These are phyloP conservation scores for Entonaema liquescens DNA, from an alignment of 495 filamentous ascomycete genomes.

Conservation along the genomic window DNA sequence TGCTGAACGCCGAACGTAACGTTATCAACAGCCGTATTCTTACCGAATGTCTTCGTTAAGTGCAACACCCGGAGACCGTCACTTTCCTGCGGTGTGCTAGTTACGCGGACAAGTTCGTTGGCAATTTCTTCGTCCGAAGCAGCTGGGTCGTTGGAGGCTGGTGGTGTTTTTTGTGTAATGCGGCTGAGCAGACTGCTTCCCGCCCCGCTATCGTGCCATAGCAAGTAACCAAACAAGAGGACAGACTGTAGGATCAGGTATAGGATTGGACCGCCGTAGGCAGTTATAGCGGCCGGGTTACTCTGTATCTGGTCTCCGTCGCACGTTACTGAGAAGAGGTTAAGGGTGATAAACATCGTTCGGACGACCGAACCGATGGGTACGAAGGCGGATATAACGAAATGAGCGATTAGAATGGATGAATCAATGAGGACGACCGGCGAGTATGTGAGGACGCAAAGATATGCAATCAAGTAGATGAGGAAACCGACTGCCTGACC, in stretches of 20 bases:
- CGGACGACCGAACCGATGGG: constrained; percentile 74
- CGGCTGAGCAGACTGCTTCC: constrained; percentile 57
- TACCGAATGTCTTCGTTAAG: constrained; percentile 78
- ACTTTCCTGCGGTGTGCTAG: constrained; percentile 49
- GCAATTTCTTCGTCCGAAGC: constrained; percentile 57
- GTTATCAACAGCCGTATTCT: constrained; percentile 77
- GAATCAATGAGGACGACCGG: constrained; percentile 67
- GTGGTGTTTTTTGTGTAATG: constrained; percentile 49
- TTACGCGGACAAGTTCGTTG: constrained; percentile 56
- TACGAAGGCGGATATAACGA: constrained; percentile 69
- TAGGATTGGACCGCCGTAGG: constrained; percentile 77
- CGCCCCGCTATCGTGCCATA: constrained; percentile 76
- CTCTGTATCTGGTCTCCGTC: constrained; percentile 65
- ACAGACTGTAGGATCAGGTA: constrained; percentile 73
- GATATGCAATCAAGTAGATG: constrained; percentile 78
- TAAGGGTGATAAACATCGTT: constrained; percentile 76
- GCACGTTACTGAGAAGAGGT: constrained; percentile 79
- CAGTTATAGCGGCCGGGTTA: constrained; percentile 73
- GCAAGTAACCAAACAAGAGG: constrained; percentile 66
- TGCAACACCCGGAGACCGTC: constrained; percentile 78
- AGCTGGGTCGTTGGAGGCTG: constrained; percentile 36
- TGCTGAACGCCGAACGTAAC: constrained; percentile 80
- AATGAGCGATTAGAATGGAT: constrained; percentile 70
- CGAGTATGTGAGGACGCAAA: constrained; percentile 73
- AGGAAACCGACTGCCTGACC: constrained; percentile 78